Conservation (phyloP, 2,329 filamentous ascomycete species). For the Metarhizium brunneum region DNA sequence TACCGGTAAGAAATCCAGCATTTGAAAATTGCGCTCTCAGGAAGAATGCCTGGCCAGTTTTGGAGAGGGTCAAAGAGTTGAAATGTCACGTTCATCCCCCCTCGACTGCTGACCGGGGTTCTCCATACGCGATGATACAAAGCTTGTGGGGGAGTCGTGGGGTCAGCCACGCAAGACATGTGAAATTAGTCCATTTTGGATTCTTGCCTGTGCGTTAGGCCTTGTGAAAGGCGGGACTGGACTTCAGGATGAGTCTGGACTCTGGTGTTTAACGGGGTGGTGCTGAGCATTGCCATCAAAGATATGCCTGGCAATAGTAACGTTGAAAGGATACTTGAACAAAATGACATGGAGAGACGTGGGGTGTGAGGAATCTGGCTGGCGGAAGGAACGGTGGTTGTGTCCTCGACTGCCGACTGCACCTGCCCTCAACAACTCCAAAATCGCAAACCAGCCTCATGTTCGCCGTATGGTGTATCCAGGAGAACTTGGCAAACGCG, state of each 20-base stretch:
- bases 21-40: no score
- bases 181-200: not conserved
- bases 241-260: no score
- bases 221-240: no score
- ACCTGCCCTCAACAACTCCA: not conserved
- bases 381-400: not conserved
- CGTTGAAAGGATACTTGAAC: no score
- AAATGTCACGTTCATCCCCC: not conserved
- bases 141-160: not conserved
- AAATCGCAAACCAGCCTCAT: not conserved
- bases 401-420: not conserved
- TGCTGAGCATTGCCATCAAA: no score
- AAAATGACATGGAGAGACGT: no score
- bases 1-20: no score
- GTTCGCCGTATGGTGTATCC: no score
- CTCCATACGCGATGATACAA: not conserved
- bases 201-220: not conserved
- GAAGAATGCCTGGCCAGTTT: no score
- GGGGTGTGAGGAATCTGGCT: not conserved
- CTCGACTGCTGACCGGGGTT: not conserved
- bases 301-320: not conserved
- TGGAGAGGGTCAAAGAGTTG: not conserved
- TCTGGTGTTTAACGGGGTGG: no score
- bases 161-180: not conserved
- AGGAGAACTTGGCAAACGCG: not conserved